A percentile compares a stretch with the other conserved stretches of the same genome.
These are phyloP conservation scores for Hyaloperonospora arabidopsidis DNA, from an alignment of 352 stramenopile genomes.

Conservation along the genomic window DNA sequence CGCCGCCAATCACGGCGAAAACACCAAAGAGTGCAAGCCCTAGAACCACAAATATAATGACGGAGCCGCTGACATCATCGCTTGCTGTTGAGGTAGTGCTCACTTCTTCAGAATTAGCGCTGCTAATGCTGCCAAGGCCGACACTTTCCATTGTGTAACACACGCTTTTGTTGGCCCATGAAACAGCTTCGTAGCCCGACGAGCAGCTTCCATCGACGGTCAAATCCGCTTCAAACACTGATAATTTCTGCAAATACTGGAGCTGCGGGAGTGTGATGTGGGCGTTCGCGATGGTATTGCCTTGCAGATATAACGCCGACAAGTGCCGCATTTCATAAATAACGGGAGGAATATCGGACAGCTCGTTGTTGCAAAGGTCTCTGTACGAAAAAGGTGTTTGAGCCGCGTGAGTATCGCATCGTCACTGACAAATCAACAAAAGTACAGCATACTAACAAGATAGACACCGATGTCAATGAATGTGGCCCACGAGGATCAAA, in stretches of 20 bases:
- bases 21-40: conserved; percentile 33
- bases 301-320: conserved; percentile 40
- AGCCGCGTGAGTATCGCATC: conserved; percentile 5
- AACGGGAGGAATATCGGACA: conserved; percentile 55
- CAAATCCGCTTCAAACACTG: conserved; percentile 41
- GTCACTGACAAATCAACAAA: not conserved
- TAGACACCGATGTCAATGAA: conserved; percentile 36
- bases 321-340: conserved; percentile 63
- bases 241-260: conserved; percentile 42
- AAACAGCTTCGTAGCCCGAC: conserved; percentile 37
- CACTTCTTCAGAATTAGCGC: conserved; percentile 24
- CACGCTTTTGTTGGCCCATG: conserved; percentile 43
- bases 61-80: conserved; percentile 19
- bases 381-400: conserved; percentile 17
- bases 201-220: conserved; percentile 35
- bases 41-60: conserved; percentile 34
- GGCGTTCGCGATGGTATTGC: conserved; percentile 45
- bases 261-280: conserved; percentile 50
- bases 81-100: conserved; percentile 27
- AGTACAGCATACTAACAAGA: conserved; percentile 37
- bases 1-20: conserved; percentile 41
- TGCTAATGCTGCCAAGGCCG: conserved; percentile 34
- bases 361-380: conserved; percentile 54
- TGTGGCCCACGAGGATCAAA: conserved; percentile 49
- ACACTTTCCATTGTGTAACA: conserved; percentile 37